Conservation (phyloP, 1,139 yeast genomes). For the Hansenula lynferdii region DNA sequence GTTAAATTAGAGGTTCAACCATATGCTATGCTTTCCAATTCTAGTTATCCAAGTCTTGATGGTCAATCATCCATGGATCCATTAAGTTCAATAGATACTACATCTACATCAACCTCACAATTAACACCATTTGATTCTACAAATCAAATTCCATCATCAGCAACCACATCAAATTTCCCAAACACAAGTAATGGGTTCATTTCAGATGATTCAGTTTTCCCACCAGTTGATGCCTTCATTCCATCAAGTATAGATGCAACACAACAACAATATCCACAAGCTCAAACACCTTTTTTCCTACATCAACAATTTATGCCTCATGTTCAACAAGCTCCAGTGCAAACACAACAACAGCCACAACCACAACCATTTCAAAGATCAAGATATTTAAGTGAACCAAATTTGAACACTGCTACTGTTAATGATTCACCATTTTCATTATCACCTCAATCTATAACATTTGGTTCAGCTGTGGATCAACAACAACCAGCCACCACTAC, state of each 20-base stretch:
- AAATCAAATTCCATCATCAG: background rate
- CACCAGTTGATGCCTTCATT: constrained; percentile 7
- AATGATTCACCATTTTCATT: constrained; percentile 12
- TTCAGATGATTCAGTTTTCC: constrained; percentile 1
- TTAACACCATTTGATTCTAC: background rate
- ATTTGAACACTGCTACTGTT: constrained; percentile 5
- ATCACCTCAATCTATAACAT: constrained; percentile 12
- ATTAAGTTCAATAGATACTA: background rate
- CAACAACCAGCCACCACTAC: constrained; percentile 4
- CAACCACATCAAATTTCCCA: background rate
- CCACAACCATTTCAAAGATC: constrained; percentile 7
- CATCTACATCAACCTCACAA: background rate
- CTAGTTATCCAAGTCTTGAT: background rate
- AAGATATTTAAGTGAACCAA: constrained; percentile 13
- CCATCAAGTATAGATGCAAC: constrained; percentile 3
- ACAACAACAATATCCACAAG: background rate
- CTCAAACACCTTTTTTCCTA: background rate
- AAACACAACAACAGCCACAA: constrained; percentile 2
- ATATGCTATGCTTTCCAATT: background rate
- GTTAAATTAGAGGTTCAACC: no score
- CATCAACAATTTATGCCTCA: constrained; percentile 2
- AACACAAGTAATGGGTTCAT: background rate
- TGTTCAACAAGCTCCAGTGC: background rate
- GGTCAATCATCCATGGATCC: background rate
- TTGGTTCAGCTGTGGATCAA: constrained; percentile 4